A percentile compares a stretch with the other conserved stretches of the same genome.
These are phyloP conservation scores for Solanum arcanum DNA, from an alignment of 257 asterid species.

Conservation along the genomic window DNA sequence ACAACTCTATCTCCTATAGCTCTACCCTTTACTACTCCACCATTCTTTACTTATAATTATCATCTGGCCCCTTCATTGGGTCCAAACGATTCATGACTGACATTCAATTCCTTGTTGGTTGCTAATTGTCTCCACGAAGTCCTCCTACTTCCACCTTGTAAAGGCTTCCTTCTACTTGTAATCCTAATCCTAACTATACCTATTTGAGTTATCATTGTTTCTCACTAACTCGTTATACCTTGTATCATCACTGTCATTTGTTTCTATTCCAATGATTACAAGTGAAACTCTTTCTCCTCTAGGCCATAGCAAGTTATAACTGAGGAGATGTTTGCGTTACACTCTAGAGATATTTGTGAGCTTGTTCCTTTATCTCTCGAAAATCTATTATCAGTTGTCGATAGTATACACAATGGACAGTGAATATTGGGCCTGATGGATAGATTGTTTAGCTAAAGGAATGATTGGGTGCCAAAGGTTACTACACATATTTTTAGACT, in stretches of 20 bases:
- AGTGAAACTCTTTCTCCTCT: not conserved
- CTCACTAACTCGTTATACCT: not conserved
- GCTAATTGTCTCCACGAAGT: not conserved
- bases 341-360: not conserved
- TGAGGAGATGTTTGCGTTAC: not conserved
- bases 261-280: not conserved
- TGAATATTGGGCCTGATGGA: not conserved
- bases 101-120: not conserved
- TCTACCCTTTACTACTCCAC: not conserved
- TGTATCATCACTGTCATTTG: not conserved
- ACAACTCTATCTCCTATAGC: not conserved
- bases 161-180: not conserved
- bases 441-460: not conserved
- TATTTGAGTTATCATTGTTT: not conserved
- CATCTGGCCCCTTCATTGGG: not conserved
- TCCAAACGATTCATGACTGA: not conserved
- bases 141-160: not conserved
- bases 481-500: not conserved
- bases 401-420: not conserved
- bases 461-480: not conserved
- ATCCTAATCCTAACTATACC: not conserved
- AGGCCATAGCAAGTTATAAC: not conserved
- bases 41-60: not conserved
- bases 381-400: not conserved
- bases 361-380: not conserved